phyloP scores from a whole-genome alignment of 352 stramenopile genomes.

The Pythium diclinum region DNA sequence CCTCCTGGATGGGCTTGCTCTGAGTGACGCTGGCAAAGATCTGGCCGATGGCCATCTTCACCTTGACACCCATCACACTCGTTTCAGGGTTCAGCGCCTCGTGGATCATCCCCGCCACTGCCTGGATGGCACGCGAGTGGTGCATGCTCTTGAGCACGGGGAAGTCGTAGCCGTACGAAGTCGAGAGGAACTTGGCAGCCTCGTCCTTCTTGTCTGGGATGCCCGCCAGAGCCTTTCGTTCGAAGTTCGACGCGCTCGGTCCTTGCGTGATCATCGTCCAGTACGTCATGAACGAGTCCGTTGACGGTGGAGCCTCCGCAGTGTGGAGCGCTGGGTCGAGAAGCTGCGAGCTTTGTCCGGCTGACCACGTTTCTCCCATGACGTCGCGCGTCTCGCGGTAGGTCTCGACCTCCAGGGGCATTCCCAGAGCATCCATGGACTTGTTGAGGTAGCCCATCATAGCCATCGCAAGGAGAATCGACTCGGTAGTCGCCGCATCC shows the following conservation, averaged over 20 bases:
- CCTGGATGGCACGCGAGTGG: slow-evolving; percentile 13
- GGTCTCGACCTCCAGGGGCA: slow-evolving; percentile 22
- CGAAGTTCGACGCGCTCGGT: slow-evolving; percentile 19
- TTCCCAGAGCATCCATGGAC: slow-evolving; percentile 21
- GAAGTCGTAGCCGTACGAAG: slow-evolving; percentile 16
- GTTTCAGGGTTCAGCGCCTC: slow-evolving; percentile 22
- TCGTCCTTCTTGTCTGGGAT: slow-evolving; percentile 11
- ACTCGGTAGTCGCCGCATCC: slow-evolving; percentile 10
- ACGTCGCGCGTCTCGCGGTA: slow-evolving; percentile 22
- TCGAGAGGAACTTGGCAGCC: slow-evolving; percentile 6
- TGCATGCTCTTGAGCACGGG: slow-evolving; percentile 22
- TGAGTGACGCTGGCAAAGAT: slow-evolving; percentile 23
- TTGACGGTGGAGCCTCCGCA: slow-evolving; percentile 2
- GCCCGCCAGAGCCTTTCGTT: slow-evolving; percentile 14
- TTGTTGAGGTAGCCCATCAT: slow-evolving; percentile 30
- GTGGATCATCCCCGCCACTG: slow-evolving; percentile 17
- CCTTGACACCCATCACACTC: slow-evolving; percentile 22
- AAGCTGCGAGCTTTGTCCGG: slow-evolving; percentile 10
- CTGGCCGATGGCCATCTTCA: slow-evolving; percentile 17
- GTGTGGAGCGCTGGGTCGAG: slow-evolving; percentile 21
- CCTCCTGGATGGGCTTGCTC: slow-evolving; percentile 17
- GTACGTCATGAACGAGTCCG: slow-evolving; percentile 17
- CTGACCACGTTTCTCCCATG: slow-evolving; percentile 17
- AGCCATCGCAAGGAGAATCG: slow-evolving; percentile 18
- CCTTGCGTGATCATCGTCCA: slow-evolving; percentile 17